Percentiles rank a stretch among this genome's conserved stretches.
These are phyloP conservation scores for Chrysoporthe puriensis DNA, from an alignment of 2,329 filamentous ascomycete species.

Conservation along the genomic window DNA sequence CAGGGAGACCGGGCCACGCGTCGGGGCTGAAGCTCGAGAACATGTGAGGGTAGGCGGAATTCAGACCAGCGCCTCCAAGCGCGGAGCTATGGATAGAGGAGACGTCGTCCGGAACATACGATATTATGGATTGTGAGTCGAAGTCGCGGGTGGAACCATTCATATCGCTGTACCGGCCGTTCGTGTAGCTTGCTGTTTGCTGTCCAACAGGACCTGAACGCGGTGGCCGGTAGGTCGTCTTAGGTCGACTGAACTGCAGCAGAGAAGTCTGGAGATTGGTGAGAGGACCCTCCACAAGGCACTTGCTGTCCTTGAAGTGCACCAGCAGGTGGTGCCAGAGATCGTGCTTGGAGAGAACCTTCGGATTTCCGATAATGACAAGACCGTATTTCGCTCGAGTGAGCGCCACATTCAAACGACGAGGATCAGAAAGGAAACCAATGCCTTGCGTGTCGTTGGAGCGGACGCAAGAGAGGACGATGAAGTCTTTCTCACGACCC, in stretches of 20 bases:
- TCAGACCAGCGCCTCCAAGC: conserved; percentile 80
- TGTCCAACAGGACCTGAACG: conserved; percentile 56
- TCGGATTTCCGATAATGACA: conserved; percentile 96
- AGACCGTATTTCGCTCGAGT: conserved; percentile 96
- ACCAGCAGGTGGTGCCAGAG: conserved; percentile 94
- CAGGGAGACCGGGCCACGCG: conserved; percentile 81
- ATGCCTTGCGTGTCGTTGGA: conserved; percentile 99
- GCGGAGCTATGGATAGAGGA: conserved; percentile 94
- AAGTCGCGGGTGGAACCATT: conserved; percentile 54
- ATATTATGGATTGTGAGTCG: conserved; percentile 86
- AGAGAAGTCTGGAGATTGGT: conserved; percentile 95
- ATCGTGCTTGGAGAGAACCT: conserved; percentile 96
- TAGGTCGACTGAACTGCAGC: conserved; percentile 91
- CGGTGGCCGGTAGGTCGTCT: conserved; percentile 90
- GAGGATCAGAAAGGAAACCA: conserved; percentile 96
- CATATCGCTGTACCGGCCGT: conserved; percentile 46
- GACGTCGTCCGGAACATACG: conserved; percentile 95
- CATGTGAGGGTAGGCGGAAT: conserved; percentile 88
- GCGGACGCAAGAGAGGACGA: conserved; percentile 94
- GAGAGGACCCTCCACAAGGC: conserved; percentile 91
- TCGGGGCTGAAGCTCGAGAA: conserved; percentile 91
- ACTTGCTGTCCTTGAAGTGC: conserved; percentile 97
- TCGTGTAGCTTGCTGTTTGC: conserved; percentile 32
- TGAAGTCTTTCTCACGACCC: conserved; percentile 98
- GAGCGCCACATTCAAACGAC: conserved; percentile 94